Base-by-base conservation (phyloP, 352 stramenopile genomes). In the Pythium chondricola region DNA sequence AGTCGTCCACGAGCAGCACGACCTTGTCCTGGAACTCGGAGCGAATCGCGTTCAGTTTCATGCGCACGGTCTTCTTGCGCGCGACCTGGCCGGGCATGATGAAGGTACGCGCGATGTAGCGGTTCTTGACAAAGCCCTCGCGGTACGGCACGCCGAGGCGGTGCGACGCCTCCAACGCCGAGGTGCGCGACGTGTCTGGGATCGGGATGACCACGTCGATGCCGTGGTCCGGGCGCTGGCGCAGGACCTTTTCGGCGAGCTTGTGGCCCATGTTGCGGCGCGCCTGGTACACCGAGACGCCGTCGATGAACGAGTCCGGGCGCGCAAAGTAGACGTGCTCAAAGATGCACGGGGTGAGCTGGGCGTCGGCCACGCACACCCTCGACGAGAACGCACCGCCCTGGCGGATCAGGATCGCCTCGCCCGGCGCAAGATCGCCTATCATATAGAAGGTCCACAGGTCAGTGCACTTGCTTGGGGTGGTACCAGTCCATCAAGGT, bases 251-350 rank as follows among this genome's bases (percentile, higher is more conserved):
- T 47, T 97, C 80, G 0, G 96, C 97, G 14, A 99, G 83, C 76
- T 98, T 98, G 61, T 91, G 82, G 48, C 97, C 97, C 96, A 99
- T 99, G 58, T 98, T 98, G 24, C 97, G 85, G 22, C 97, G 81
- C 16, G 96, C 92, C 64, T 98, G 88, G 75, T 99, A 99, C 10
- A 99, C 96, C 21, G 88, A 97, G 16, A 99, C 93, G 33, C 95
- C 95, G 67, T 99, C 95, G 67, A 99, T 98, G 59, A 98, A 97
- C 39, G 93, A 98, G 74, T 99, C 97, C 7, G 97, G 97, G 32
- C 97, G 88, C 2, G 96, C 94, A 78, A 99, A 99, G 75, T 99
- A 99, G 31, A 99, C 97, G 71, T 99, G 98, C 79, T 99, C 97
- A 65, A 99, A 99, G 58, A 99, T 98, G 68, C 97, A 99, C n/a